Evolutionary conservation across 345 rosid genomes (phyloP).

Genomic region (Linum usitatissimum): DNA sequence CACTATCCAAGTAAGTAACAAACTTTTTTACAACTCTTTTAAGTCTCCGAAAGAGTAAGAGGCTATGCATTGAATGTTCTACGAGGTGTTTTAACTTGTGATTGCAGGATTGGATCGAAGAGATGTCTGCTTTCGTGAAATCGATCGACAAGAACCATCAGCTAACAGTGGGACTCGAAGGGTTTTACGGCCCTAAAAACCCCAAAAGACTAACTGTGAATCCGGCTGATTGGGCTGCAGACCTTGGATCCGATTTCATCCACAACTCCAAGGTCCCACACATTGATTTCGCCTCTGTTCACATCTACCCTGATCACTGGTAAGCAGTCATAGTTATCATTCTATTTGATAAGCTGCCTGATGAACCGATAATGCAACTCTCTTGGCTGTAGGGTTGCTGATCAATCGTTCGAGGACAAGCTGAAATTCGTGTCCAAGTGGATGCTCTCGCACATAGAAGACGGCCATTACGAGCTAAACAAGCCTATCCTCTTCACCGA

Average conservation of each 20-base stretch:
- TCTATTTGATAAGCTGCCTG: too few relatives aligned
- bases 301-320: constrained; percentile 95
- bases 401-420: constrained; percentile 52
- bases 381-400: constrained; percentile 45
- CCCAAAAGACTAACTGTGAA: constrained; percentile 64
- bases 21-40: neutral
- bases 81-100: neutral
- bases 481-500: constrained; percentile 85
- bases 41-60: neutral
- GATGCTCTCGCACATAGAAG: constrained; percentile 84
- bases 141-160: constrained; percentile 82
- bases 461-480: constrained; percentile 62
- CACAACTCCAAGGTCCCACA: constrained; percentile 46
- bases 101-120: constrained; percentile 79
- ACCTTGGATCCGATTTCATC: constrained; percentile 79
- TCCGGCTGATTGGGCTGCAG: constrained; percentile 75
- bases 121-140: constrained; percentile 75
- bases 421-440: constrained; percentile 59
- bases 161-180: constrained; percentile 83
- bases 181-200: constrained; percentile 82
- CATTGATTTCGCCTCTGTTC: constrained; percentile 85
- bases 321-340: constrained; percentile 19
- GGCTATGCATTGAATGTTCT: neutral
- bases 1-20: constrained; percentile 71
- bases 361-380: too few relatives aligned